Conservation (phyloP, 2,329 filamentous ascomycete genomes). For the Alternaria triticina region DNA sequence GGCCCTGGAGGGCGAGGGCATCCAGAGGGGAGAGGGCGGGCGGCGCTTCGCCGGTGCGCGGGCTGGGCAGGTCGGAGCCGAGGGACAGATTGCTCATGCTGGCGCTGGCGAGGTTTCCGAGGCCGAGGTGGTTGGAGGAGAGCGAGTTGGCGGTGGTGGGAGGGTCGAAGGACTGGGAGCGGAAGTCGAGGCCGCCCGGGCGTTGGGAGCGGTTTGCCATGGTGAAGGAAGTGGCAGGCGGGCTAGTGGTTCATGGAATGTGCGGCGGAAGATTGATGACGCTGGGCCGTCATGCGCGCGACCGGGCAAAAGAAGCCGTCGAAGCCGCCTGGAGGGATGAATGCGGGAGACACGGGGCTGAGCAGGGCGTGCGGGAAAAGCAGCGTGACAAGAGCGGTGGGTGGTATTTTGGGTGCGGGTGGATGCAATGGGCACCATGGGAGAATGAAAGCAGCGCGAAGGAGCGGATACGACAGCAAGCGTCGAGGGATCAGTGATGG, state of each 20-base stretch:
- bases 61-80: conserved; percentile 52
- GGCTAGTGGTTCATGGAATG: conserved; percentile 29
- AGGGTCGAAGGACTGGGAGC: conserved; percentile 41
- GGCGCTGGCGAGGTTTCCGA: conserved; percentile 30
- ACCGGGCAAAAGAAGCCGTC: conserved; percentile 29
- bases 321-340: neutral
- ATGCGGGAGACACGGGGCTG: conserved; percentile 13
- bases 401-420: conserved; percentile 11
- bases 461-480: conserved; percentile 37
- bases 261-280: conserved; percentile 24
- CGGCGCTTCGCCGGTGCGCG: conserved; percentile 67
- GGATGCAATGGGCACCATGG: conserved; percentile 7
- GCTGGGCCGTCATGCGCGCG: conserved; percentile 41
- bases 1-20: conserved; percentile 91
- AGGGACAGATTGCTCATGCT: conserved; percentile 44
- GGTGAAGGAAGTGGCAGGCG: conserved; percentile 14
- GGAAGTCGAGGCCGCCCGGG: conserved; percentile 43
- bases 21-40: conserved; percentile 93
- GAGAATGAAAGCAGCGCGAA: conserved; percentile 29
- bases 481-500: conserved; percentile 10
- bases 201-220: conserved; percentile 41
- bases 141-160: conserved; percentile 21
- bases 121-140: neutral
- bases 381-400: conserved; percentile 9
- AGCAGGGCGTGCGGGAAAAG: conserved; percentile 5